Evolutionary conservation across 2,329 filamentous ascomycete genomes (phyloP), one percentile per base, ranked within the genome.

Genomic region (Pseudohalonectria lignicola): DNA sequence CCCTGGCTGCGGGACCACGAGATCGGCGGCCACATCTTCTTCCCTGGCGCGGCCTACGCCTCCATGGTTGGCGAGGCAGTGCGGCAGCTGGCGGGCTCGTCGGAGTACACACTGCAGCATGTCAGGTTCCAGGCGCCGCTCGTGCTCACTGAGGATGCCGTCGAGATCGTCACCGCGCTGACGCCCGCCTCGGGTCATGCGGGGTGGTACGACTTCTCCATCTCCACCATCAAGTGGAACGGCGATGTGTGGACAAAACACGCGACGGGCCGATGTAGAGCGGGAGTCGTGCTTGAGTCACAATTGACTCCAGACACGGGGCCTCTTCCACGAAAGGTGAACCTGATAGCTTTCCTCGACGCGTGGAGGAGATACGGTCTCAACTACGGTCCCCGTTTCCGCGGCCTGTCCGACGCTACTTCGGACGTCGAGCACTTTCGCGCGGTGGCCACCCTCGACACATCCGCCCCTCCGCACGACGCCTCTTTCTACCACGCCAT

Each of bases 1-100:
- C 56, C 69, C 19, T 67, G 63, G 42, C 55, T 67, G 2, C 48
- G 55, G 11, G 64, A 69, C 43, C 67, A 69, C 50, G 44, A 47
- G 17, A 59, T 69, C 51, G 62, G 66, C n/a, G 54, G 52, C 35
- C 51, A 66, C 17, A 55, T 60, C 25, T 48, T 69, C 36, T 56
- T 64, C 21, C 60, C 66, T 21, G 63, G 52, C 2, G 50, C 57
- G 4, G 64, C 57, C 2, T 52, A 49, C n/a, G 46, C 57, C 0
- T 9, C 55, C n/a, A 49, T 59, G 39, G 42, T 25, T 18, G 41
- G 37, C 5, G 42, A 39, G 29, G 42, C 39, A 19, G n/a, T 41
- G 12, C 16, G 34, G 9, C 37, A 37, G 28, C 26, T 39, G 9
- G 13, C 30, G 17, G 19, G 20, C 40, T 36, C 39, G 33, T 45